Conservation (phyloP, 1,284 basidiomycete genomes). For the Xerocomus minutiporus region DNA sequence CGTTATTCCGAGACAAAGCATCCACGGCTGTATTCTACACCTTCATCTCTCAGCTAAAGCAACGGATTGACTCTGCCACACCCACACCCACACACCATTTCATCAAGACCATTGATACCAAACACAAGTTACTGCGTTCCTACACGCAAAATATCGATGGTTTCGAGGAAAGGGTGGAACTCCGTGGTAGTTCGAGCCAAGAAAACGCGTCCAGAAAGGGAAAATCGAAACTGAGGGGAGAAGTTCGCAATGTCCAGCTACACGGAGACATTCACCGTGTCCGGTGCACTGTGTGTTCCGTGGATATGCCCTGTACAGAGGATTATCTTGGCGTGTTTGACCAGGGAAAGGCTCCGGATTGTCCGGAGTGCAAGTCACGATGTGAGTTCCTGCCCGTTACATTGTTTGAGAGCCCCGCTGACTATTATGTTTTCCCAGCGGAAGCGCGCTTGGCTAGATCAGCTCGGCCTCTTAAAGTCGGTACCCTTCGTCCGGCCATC, state of each 20-base stretch:
- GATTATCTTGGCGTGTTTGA: slow-evolving; percentile 63
- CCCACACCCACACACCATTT: slow-evolving; percentile 87
- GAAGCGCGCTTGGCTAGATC: slow-evolving; percentile 73
- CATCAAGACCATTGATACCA: slow-evolving; percentile 77
- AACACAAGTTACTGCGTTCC: slow-evolving; percentile 80
- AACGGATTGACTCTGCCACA: slow-evolving; percentile 73
- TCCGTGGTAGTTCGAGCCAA: slow-evolving; percentile 59
- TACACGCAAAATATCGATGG: slow-evolving; percentile 98
- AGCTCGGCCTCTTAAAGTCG: slow-evolving; percentile 73
- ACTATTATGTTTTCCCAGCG: slow-evolving; percentile 42
- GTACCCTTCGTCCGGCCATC: slow-evolving; percentile 80
- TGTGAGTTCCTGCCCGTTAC: slow-evolving; percentile 47
- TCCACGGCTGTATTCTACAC: slow-evolving; percentile 90
- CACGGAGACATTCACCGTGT: slow-evolving; percentile 89
- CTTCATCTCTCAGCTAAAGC: slow-evolving; percentile 88
- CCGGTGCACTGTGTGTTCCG: slow-evolving; percentile 77
- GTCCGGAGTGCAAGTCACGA: slow-evolving; percentile 74
- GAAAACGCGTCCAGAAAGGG: slow-evolving; percentile 53
- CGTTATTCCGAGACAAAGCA: slow-evolving; percentile 78
- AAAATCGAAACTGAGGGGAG: slow-evolving; percentile 59
- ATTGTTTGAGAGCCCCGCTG: not conserved
- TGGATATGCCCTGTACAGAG: slow-evolving; percentile 63
- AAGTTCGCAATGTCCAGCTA: slow-evolving; percentile 83
- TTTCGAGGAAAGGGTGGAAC: slow-evolving; percentile 77
- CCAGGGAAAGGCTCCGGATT: slow-evolving; percentile 69